Base-by-base conservation (phyloP, 2,329 filamentous ascomycete species). In the Colletotrichum echinochloae region DNA sequence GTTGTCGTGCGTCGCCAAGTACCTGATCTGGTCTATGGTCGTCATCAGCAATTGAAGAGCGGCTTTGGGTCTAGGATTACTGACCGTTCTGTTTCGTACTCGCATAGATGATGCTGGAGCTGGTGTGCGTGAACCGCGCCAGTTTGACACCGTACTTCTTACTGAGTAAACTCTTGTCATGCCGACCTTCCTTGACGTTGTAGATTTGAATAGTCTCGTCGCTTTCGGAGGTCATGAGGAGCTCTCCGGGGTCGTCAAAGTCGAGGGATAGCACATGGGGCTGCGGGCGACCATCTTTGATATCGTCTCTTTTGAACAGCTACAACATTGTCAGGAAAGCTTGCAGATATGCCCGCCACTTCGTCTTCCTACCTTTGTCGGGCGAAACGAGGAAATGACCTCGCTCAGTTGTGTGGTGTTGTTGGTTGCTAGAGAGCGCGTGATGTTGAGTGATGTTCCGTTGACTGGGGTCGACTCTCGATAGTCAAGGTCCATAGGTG, bases 111-210 rank as follows among this genome's bases (percentile, higher is more conserved):
- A 99, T 94, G 79, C 94, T 95, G 28, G 94, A 94, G 74, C 91
- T 91, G 71, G 95, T 93, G 79, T 98, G 96, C 1, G 95, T 97
- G 81, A 98, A 99, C 75, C 94, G 92, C 46, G 96, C 96, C 66
- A 98, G 88, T 79, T 97, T 96, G 23, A 94, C 94, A 70, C 96
- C 96, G 77, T 99, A 99, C 80, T 99, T 99, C 79, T 98, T 97
- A 82, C 93, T 97, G 61, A 97, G 90, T 56, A 98, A 87, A 70
- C 91, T 92, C 83, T 98, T 98, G 56, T 94, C 93, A 75, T 94
- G 91, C 71, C 93, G 92, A 5, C 96, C 96, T 74, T 97, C 94
- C 77, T 92, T 93, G 73, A 97, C 92, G 77, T 96, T 97, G 84
- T 97, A 99, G 39, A 99, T 91, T 78, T 98, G 95, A 73, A 99